phyloP scores from a whole-genome alignment of 208 protist genomes.

The Kentomonas sorsogonicus region DNA sequence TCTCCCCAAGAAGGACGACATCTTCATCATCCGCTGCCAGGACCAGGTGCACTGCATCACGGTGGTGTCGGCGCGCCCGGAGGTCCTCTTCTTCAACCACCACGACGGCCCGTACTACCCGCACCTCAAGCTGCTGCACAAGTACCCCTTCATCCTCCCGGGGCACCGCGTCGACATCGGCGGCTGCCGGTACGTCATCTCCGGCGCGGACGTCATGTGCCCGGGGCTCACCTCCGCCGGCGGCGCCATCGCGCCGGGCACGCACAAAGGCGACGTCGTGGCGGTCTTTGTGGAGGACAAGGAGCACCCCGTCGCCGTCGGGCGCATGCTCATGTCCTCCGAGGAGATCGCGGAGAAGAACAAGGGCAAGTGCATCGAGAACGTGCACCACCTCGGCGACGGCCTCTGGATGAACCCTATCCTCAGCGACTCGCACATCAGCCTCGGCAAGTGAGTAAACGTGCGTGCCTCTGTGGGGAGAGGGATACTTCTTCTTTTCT shows the following conservation, averaged over 20 bases:
- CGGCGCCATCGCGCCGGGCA: constrained; percentile 62
- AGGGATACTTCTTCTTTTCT: constrained; percentile 7
- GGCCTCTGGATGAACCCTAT: constrained; percentile 93
- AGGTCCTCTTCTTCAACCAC: constrained; percentile 95
- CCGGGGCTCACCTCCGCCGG: constrained; percentile 94
- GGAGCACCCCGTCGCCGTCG: constrained; percentile 94
- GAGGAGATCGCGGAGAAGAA: constrained; percentile 90
- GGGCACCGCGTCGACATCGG: constrained; percentile 95
- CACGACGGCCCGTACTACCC: constrained; percentile 94
- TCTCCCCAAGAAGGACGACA: constrained; percentile 89
- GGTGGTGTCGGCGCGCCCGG: constrained; percentile 85
- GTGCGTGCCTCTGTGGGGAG: not conserved
- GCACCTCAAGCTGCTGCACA: constrained; percentile 94
- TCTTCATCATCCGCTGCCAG: constrained; percentile 93
- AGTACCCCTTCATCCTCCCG: constrained; percentile 96
- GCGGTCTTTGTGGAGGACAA: constrained; percentile 95
- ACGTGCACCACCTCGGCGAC: constrained; percentile 96
- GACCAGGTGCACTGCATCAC: constrained; percentile 90
- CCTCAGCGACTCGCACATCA: constrained; percentile 80
- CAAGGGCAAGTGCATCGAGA: constrained; percentile 93
- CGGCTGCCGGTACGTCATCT: constrained; percentile 95
- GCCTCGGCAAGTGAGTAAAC: constrained; percentile 34
- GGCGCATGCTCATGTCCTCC: constrained; percentile 88
- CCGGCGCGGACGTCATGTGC: constrained; percentile 98
- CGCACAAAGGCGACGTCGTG: constrained; percentile 53